Conservation (phyloP, 2,329 filamentous ascomycete genomes). For the Microsporum canis region DNA sequence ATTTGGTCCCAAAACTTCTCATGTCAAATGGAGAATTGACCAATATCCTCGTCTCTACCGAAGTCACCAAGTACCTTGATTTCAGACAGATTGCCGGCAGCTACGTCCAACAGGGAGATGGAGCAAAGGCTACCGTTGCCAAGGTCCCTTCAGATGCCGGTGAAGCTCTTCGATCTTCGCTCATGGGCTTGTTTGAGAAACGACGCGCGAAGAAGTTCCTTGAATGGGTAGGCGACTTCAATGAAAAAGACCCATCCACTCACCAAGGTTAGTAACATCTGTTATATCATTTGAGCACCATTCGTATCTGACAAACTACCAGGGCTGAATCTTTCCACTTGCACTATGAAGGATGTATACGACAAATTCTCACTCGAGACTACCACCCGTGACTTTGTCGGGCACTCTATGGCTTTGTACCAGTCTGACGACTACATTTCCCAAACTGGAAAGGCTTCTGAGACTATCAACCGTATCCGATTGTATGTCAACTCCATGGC, state of each 20-base stretch:
- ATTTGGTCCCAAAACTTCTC: conserved; percentile 93
- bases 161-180: conserved; percentile 79
- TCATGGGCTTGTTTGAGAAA: conserved; percentile 98
- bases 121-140: conserved; percentile 77
- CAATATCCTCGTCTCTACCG: conserved; percentile 95
- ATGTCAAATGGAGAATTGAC: conserved; percentile 98
- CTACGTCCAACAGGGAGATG: conserved; percentile 81
- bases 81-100: conserved; percentile 93
- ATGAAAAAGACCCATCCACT: conserved; percentile 66
- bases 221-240: conserved; percentile 85
- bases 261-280: conserved; percentile 62
- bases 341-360: conserved; percentile 96
- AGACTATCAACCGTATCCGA: conserved; percentile 82
- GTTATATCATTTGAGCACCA: not conserved
- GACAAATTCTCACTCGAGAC: conserved; percentile 93
- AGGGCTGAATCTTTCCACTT: conserved; percentile 69
- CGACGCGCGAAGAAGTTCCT: conserved; percentile 91
- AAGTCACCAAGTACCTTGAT: conserved; percentile 77
- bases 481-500: conserved; percentile 97
- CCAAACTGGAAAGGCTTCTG: conserved; percentile 59
- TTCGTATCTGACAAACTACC: not conserved
- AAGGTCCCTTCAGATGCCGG: conserved; percentile 91
- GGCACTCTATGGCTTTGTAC: conserved; percentile 96
- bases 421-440: conserved; percentile 79
- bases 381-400: conserved; percentile 86